phyloP scores from a whole-genome alignment of 2,329 filamentous ascomycete species.

The Emergomyces orientalis region DNA sequence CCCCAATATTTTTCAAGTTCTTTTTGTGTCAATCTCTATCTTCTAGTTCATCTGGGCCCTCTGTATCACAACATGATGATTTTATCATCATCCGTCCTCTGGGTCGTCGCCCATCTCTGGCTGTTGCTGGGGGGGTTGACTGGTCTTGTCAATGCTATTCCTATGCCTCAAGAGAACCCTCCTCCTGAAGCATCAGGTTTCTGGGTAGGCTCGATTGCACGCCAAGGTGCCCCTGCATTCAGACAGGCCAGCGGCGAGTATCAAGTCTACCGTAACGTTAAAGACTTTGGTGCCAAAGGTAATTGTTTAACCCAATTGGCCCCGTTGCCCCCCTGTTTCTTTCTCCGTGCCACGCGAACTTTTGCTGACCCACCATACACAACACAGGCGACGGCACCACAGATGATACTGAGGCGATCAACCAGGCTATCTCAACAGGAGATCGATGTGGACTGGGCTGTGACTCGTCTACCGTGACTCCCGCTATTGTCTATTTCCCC shows the following conservation, averaged over 20 bases:
- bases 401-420: slow-evolving; percentile 86
- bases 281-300: slow-evolving; percentile 64
- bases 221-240: slow-evolving; percentile 61
- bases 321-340: background rate
- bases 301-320: slow-evolving; percentile 41
- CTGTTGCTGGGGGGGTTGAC: slow-evolving; percentile 25
- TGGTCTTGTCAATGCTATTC: slow-evolving; percentile 26
- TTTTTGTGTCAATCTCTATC: background rate
- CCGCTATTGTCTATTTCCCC: slow-evolving; percentile 86
- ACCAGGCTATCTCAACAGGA: slow-evolving; percentile 67
- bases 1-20: background rate
- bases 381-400: slow-evolving; percentile 51
- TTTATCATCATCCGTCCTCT: background rate
- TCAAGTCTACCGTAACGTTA: slow-evolving; percentile 68
- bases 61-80: background rate
- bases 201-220: slow-evolving; percentile 63
- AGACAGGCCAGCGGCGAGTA: slow-evolving; percentile 44
- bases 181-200: slow-evolving; percentile 34
- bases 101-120: slow-evolving; percentile 23
- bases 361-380: slow-evolving; percentile 15
- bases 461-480: slow-evolving; percentile 72
- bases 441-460: slow-evolving; percentile 71
- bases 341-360: slow-evolving; percentile 23
- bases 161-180: slow-evolving; percentile 18
- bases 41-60: background rate